Evolutionary conservation across 495 filamentous ascomycete species (phyloP), one percentile per base, ranked within the genome.

Genomic region (Lasiosphaeria ovina): DNA sequence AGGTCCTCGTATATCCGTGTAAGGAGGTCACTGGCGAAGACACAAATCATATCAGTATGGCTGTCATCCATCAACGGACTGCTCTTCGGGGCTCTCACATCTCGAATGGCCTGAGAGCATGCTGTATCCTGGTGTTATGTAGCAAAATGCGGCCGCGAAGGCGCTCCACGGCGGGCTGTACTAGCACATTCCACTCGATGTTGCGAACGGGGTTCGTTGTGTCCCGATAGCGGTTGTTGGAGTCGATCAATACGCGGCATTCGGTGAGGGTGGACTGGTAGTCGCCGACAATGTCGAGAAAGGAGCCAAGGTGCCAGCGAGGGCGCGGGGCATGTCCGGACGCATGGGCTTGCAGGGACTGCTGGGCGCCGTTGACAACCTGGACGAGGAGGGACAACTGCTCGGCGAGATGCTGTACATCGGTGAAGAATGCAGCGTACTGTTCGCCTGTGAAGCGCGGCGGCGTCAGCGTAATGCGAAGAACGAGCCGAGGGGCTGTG

Each of bases 231-330:
- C 51, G 42, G n/a, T 34, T 48, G 58, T 60, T 60, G n/a, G 32
- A 16, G 4, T 49, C 31, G 14, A 60, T 10, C 6, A 60, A 36
- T 3, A 12, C 49, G 6, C 40, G 6, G 51, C 58, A 60, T 10
- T 60, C 58, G 38, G 12, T 48, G 32, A 60, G 50, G 3, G 58
- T 60, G 16, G 50, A 35, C 11, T 44, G 10, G 35, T 48, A 60
- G 58, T 60, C 51, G 32, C 58, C 58, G 24, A 60, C 35, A 31
- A 60, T 60, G 6, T 60, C 58, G 14, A 45, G 31, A 4, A 60
- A 38, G 2, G 51, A 40, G 3, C 1, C 51, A 6, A 9, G 36
- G 32, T 60, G 35, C 58, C 58, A 60, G 5, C 40, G 35, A 8
- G 45, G 40, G 9, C 0, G 24, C 11, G 3, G 17, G 4, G 36